Evolutionary conservation across 768 basidiomycete species (phyloP), one percentile per base, ranked within the genome.

Genomic region (Pilatotrama ljubarskyi): DNA sequence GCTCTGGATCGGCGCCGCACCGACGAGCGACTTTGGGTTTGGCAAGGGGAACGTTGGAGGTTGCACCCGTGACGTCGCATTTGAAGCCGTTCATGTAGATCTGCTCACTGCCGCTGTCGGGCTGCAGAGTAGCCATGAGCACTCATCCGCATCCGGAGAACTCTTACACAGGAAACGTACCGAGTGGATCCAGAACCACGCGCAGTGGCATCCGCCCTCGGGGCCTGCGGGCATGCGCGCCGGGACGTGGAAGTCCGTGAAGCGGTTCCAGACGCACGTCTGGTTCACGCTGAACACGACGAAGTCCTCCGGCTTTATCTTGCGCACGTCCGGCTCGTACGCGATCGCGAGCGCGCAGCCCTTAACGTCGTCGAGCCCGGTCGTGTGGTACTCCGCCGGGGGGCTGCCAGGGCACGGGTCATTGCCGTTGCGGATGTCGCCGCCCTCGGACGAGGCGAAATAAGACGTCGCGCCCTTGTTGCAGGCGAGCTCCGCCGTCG

Each of bases 11-110:
- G 10, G 79, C 77, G 0, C 85, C 87, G 59, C 89, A 91, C 26
- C 87, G 81, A 22, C 84, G 80, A 17, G 88, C 73, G 15, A 88
- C 73, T 59, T 85, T 75, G 32, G 87, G 72, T 17, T 78, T 75
- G 0, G 86, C 85, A 15, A 88, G 73, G 1, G 80, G 68, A 2
- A 81, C 78, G 25, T 63, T 76, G 5, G 84, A 84, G 0, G 78
- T 82, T 1, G 83, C 74, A 26, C 75, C 74, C 0, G 82, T 84
- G 51, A 89, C 69, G 56, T 82, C 79, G 72, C 89, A 90, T 56
- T 80, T 80, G 79, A 89, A 90, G 13, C 83, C 86, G 57, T 85
- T 90, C 87, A 89, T 89, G 71, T 87, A 90, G 67, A 84, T 87
- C 69, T 87, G 84, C 72, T 85, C 84, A 8, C 83, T 77, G 11